Evolutionary conservation across 2,329 filamentous ascomycete genomes (phyloP).

Genomic region (Aureobasidium vineae): DNA sequence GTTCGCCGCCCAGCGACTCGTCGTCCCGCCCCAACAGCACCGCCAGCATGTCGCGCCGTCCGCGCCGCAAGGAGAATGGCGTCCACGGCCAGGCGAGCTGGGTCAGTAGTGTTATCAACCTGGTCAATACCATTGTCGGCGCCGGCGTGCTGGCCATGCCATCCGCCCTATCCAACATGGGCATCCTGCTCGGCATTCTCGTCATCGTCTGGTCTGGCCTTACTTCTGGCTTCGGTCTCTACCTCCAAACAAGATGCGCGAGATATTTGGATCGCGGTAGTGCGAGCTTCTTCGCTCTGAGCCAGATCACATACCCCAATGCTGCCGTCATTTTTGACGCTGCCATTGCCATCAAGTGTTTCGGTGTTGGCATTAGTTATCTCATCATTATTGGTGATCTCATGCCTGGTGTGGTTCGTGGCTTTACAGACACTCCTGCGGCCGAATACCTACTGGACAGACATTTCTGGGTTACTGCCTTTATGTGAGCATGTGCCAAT

Average conservation of each 20-base stretch:
- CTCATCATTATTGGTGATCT: constrained; percentile 98
- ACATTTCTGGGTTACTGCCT: constrained; percentile 96
- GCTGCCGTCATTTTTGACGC: constrained; percentile 93
- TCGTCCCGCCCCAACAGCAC: constrained; percentile 43
- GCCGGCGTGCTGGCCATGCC: constrained; percentile 95
- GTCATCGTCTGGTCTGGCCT: constrained; percentile 90
- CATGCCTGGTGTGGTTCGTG: constrained; percentile 90
- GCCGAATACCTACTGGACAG: constrained; percentile 79
- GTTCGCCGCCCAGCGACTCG: constrained; percentile 40
- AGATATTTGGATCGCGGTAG: constrained; percentile 87
- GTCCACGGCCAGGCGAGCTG: constrained; percentile 74
- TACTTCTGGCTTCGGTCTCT: constrained; percentile 87
- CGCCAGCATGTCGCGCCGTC: constrained; percentile 49
- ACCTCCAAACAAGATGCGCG: constrained; percentile 89
- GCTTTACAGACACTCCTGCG: constrained; percentile 64
- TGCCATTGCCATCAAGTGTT: constrained; percentile 96
- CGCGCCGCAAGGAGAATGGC: constrained; percentile 66
- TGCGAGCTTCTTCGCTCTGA: constrained; percentile 93
- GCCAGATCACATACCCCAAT: constrained; percentile 94
- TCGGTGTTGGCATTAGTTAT: constrained; percentile 95
- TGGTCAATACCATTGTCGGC: constrained; percentile 95
- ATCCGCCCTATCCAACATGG: constrained; percentile 93
- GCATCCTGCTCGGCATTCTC: constrained; percentile 77
- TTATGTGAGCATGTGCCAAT: constrained; percentile 63
- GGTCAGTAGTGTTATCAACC: constrained; percentile 88